Percentiles rank a stretch among this genome's conserved stretches.
These are phyloP conservation scores for Penicillium odoratum DNA, from an alignment of 495 filamentous ascomycete species.

Conservation along the genomic window DNA sequence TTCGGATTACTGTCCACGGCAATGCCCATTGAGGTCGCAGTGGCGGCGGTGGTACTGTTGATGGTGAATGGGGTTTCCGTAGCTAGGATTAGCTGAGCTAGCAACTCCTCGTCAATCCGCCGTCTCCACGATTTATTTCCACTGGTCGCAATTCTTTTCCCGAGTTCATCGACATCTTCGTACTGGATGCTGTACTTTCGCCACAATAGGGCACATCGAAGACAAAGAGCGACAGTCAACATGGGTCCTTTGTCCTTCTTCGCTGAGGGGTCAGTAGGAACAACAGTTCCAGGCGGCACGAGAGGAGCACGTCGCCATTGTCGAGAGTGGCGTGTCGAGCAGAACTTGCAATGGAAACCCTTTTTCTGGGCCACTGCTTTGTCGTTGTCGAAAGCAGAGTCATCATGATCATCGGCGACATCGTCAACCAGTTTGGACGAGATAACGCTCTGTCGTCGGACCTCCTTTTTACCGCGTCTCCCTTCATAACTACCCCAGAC, in stretches of 20 bases:
- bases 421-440: slow-evolving; percentile 75
- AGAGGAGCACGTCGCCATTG: slow-evolving; percentile 92
- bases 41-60: slow-evolving; percentile 45
- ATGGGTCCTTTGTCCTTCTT: slow-evolving; percentile 74
- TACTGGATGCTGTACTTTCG: slow-evolving; percentile 92
- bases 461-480: slow-evolving; percentile 85
- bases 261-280: slow-evolving; percentile 63
- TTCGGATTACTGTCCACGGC: slow-evolving; percentile 41
- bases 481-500: slow-evolving; percentile 89
- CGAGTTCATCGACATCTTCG: slow-evolving; percentile 91
- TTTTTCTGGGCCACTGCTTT: slow-evolving; percentile 79
- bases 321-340: slow-evolving; percentile 69
- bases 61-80: slow-evolving; percentile 51
- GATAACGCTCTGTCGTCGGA: slow-evolving; percentile 57
- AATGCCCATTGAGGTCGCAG: slow-evolving; percentile 46
- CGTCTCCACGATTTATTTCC: slow-evolving; percentile 86
- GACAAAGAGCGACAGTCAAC: slow-evolving; percentile 81
- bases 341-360: slow-evolving; percentile 94
- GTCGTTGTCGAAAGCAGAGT: slow-evolving; percentile 91
- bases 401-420: slow-evolving; percentile 88
- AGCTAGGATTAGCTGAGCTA: slow-evolving; percentile 70
- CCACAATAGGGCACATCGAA: slow-evolving; percentile 89
- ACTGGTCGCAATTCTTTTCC: slow-evolving; percentile 80
- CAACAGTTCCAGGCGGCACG: slow-evolving; percentile 65
- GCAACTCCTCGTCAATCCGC: slow-evolving; percentile 85